phyloP scores from a whole-genome alignment of 352 stramenopile genomes.

The Chrysophaeum taylorii region DNA sequence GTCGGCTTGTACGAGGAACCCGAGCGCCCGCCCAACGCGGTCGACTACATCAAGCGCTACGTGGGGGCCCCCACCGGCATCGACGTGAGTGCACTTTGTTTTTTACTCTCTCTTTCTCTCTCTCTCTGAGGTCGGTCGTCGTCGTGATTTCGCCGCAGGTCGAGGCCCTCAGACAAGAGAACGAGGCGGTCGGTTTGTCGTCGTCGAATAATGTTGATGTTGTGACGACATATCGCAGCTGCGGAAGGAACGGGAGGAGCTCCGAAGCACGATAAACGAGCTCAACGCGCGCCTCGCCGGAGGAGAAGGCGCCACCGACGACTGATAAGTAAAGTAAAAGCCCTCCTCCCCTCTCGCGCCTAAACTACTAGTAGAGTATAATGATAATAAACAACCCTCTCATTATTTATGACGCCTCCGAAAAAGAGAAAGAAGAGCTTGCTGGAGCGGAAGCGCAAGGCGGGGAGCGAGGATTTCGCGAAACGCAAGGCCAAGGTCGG shows the following conservation, averaged over 20 bases:
- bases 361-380: no score
- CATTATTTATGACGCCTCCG: no score
- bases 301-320: no score
- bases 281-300: conserved; percentile 43
- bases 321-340: no score
- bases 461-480: neutral
- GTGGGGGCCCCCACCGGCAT: conserved; percentile 77
- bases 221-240: no score
- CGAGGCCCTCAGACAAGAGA: conserved; percentile 46
- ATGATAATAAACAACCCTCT: no score
- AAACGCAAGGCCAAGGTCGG: neutral
- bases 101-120: neutral
- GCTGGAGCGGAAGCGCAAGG: neutral
- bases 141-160: neutral
- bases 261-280: conserved; percentile 74
- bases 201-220: no score
- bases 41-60: conserved; percentile 94
- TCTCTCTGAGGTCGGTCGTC: neutral
- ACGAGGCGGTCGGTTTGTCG: conserved; percentile 46
- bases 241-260: conserved; percentile 76
- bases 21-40: conserved; percentile 84
- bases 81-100: conserved; percentile 67
- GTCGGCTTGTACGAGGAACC: conserved; percentile 90
- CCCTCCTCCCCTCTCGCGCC: no score
- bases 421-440: conserved; percentile 16